Evolutionary conservation across 2,329 filamentous ascomycete genomes (phyloP), one percentile per base, ranked within the genome.

Genomic region (Fusarium verticillioides): DNA sequence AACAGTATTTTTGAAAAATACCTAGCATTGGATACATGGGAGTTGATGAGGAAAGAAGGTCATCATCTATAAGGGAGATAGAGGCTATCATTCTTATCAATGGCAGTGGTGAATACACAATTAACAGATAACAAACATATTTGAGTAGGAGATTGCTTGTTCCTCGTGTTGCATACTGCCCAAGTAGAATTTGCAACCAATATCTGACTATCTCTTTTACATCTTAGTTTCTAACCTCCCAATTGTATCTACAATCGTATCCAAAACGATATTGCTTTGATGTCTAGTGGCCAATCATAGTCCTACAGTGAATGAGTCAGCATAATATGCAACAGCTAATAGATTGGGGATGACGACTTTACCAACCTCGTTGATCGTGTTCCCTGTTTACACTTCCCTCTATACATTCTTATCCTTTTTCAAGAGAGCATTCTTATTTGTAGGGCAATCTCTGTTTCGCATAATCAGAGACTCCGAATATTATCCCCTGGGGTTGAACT

Each of bases 241-340:
- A 52, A 37, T 28, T 53, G 21, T 8, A 53, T 28, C 13, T 54
- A 16, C 19, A 26, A 40, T 18, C 23, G 34, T 54, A 54, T 54
- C n/a, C 21, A 39, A 34, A 53, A 46, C 34, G 42, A 69, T 40
- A 61, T 66, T 52, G 30, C 39, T 23, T 47, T 37, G 10, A n/a
- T 23, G 32, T 46, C 37, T 40, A 30, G 36, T 26, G 54, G 11
- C 63, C 54, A 63, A 72, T 63, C 47, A 44, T 10, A 40, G 30
- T 15, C 15, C 30, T 26, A 37, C 23, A 36, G 9, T 30, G n/a
- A 53, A 66, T 72, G 69, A 72, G 53, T 72, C 62, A 72, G 65
- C 66, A 63, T 28, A n/a, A 39, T 37, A 49, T 54, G 13, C 30
- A 43, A 50, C 43, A 63, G 18, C 37, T 23, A 52, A 28, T 18